phyloP scores from a whole-genome alignment of 805 yeast species.

The Cyberlindnera americana region DNA sequence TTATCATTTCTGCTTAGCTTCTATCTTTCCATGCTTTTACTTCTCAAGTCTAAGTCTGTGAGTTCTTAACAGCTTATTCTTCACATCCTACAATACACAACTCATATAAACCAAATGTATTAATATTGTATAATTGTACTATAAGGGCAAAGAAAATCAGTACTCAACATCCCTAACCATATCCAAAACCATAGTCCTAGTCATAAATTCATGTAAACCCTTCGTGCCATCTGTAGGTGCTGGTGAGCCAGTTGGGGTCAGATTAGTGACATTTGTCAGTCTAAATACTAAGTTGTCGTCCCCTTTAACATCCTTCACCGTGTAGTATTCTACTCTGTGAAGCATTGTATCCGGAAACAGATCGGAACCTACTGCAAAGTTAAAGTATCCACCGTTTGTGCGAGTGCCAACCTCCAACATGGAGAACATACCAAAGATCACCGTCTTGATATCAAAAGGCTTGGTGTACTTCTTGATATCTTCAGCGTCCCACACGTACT shows the following conservation, averaged over 20 bases:
- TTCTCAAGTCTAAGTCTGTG: too few relatives aligned
- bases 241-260: conserved; percentile 9
- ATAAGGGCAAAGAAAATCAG: conserved; percentile 1
- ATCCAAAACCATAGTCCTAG: conserved; percentile 26
- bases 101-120: background rate
- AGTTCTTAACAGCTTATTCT: too few relatives aligned
- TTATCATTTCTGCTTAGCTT: conserved; percentile 1
- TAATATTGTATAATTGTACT: background rate
- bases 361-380: conserved; percentile 21
- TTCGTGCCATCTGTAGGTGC: conserved; percentile 18
- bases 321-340: conserved; percentile 24
- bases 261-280: conserved; percentile 16
- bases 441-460: conserved; percentile 16
- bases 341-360: conserved; percentile 10
- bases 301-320: conserved; percentile 9
- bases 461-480: conserved; percentile 13
- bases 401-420: conserved; percentile 18
- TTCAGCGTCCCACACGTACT: conserved; percentile 19
- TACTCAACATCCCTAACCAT: conserved; percentile 17
- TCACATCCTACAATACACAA: too few relatives aligned
- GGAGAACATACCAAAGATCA: conserved; percentile 24
- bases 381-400: conserved; percentile 23
- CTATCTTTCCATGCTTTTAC: too few relatives aligned
- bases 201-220: conserved; percentile 27
- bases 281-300: conserved; percentile 22